Evolutionary conservation across 2,329 filamentous ascomycete species (phyloP), one percentile per base, ranked within the genome.

Genomic region (Fusarium metavorans): DNA sequence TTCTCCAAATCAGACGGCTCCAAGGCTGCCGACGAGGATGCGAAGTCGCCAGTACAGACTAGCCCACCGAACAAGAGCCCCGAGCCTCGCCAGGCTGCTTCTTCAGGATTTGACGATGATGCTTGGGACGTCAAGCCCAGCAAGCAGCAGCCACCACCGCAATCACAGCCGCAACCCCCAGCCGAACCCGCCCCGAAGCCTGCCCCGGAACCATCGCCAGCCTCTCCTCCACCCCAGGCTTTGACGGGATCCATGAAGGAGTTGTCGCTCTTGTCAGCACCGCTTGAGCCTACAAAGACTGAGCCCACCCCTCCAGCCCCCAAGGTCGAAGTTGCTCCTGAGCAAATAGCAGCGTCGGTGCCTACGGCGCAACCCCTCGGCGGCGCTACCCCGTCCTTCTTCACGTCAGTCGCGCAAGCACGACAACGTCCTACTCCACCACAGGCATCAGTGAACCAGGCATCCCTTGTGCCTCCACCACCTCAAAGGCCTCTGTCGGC

Each of bases 71-170:
- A 82, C 79, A 69, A 82, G 79, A 69, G 71, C 14, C 76, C 80
- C 41, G 81, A 80, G 60, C 66, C 75, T 61, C 75, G 73, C 32
- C 73, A 70, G 64, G 45, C 70, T 41, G 30, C 70, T 16, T 75
- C 76, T 32, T 85, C 87, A 68, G 94, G 94, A 4, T 98, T 98
- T 79, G 97, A 99, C 61, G 97, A 98, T 80, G 95, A 98, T 85
- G 97, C 97, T 10, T 99, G 97, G 97, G 94, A 97, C 79, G 93
- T 98, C 59, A 98, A 98, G 85, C 94, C 95, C 20, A 90, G 93
- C 16, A 93, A 91, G 80, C 89, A 92, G 73, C 83, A 78, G 61
- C 69, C 74, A 34, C 67, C 75, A 30, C 59, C 67, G 54, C 62
- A 70, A 39, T 67, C 45, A 74, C 82, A 68, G 71, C 64, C 66